Percentiles rank a stretch among this genome's conserved stretches.
phyloP scores from a whole-genome alignment of 2,329 filamentous ascomycete species.

The Chaetomium strumarium region DNA sequence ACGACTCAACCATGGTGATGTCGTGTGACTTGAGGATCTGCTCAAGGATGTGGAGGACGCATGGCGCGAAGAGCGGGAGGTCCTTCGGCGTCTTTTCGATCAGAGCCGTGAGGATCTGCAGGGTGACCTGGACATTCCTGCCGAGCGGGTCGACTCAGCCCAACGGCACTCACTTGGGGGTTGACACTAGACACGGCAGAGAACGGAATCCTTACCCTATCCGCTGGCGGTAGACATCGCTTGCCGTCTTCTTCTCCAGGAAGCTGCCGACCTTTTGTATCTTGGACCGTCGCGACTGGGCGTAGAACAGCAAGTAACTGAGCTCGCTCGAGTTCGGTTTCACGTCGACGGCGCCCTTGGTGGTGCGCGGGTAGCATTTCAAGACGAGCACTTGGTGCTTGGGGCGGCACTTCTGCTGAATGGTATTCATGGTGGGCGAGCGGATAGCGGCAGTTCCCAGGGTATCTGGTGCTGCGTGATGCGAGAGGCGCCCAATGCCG shows the following conservation, averaged over 20 bases:
- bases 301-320: conserved; percentile 95
- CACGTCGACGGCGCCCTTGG: conserved; percentile 85
- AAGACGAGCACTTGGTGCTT: conserved; percentile 96
- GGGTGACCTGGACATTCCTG: conserved; percentile 88
- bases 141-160: neutral
- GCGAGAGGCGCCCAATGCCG: too few species aligned
- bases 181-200: neutral
- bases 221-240: conserved; percentile 82
- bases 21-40: conserved; percentile 80
- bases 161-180: neutral
- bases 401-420: conserved; percentile 68
- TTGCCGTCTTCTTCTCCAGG: conserved; percentile 86
- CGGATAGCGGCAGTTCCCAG: neutral
- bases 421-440: conserved; percentile 51
- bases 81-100: conserved; percentile 92
- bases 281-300: conserved; percentile 88
- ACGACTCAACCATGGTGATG: conserved; percentile 88
- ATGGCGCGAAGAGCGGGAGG: conserved; percentile 78
- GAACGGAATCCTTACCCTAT: conserved; percentile 58
- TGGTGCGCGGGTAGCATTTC: conserved; percentile 91
- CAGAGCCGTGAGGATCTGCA: conserved; percentile 84
- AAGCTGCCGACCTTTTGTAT: conserved; percentile 94
- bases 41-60: conserved; percentile 77
- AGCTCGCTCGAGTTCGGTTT: conserved; percentile 96
- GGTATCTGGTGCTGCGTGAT: neutral